phyloP scores from a whole-genome alignment of 2,329 filamentous ascomycete genomes.

The Beauveria asiatica region DNA sequence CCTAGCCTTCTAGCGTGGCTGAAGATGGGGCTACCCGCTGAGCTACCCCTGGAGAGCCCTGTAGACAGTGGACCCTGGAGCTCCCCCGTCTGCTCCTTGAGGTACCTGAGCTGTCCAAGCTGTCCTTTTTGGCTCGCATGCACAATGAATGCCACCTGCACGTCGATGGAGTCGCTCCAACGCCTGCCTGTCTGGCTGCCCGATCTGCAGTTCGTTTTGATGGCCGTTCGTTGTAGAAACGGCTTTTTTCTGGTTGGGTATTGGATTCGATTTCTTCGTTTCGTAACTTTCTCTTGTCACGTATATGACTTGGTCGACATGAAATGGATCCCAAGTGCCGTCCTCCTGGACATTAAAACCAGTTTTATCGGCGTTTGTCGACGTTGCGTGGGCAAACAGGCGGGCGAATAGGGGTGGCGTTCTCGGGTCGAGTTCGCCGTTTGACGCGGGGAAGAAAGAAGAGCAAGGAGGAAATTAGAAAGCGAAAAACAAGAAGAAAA shows the following conservation, averaged over 20 bases:
- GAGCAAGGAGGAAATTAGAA: not conserved
- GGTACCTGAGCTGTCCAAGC: not conserved
- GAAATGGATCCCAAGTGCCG: not conserved
- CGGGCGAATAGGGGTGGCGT: not conserved
- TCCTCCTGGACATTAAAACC: conserved; percentile 3
- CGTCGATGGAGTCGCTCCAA: not conserved
- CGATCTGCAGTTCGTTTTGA: not conserved
- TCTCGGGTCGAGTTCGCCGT: not conserved
- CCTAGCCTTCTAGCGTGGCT: not conserved
- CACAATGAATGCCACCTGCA: conserved; percentile 4
- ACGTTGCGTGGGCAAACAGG: not conserved
- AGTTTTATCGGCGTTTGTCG: conserved; percentile 2
- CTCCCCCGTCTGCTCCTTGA: not conserved
- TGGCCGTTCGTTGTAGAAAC: not conserved
- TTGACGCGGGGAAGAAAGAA: not conserved
- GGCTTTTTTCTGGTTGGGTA: not conserved
- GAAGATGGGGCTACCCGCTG: not conserved
- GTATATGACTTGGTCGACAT: not conserved
- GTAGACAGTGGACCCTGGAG: too few species aligned
- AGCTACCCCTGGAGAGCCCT: conserved; percentile 1
- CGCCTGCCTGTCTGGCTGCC: not conserved
- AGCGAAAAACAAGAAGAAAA: not conserved
- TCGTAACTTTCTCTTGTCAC: not conserved
- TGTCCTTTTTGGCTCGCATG: not conserved
- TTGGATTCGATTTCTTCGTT: not conserved